A percentile compares a stretch with the other conserved stretches of the same genome.
These are phyloP conservation scores for Lavandula angustifolia DNA, from an alignment of 257 asterid species.

Conservation along the genomic window DNA sequence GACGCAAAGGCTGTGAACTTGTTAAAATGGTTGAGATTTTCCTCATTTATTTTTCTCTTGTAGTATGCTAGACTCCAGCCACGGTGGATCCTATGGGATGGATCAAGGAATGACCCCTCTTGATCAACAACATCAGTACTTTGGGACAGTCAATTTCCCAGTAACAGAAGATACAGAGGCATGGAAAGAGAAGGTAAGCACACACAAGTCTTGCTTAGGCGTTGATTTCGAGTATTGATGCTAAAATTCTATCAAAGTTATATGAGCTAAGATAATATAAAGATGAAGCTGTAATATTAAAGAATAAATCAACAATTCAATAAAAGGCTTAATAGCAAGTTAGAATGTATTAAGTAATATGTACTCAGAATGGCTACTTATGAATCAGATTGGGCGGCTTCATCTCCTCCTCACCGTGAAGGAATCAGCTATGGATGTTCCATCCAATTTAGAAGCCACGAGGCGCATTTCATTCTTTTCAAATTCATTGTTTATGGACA, in stretches of 20 bases:
- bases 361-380: constrained; percentile 23
- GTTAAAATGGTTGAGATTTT: constrained; percentile 26
- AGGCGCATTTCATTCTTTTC: constrained; percentile 97
- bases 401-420: constrained; percentile 88
- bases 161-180: constrained; percentile 78
- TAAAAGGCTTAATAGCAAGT: neutral
- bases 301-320: constrained; percentile 14
- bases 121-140: constrained; percentile 60
- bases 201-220: neutral
- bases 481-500: constrained; percentile 95
- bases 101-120: constrained; percentile 74
- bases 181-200: constrained; percentile 90
- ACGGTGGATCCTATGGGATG: constrained; percentile 69
- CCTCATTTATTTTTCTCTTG: constrained; percentile 30
- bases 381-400: constrained; percentile 78
- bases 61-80: constrained; percentile 78
- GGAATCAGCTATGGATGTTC: constrained; percentile 99
- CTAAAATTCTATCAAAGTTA: neutral
- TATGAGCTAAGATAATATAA: neutral
- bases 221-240: neutral
- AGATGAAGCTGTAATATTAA: constrained; percentile 5
- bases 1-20: constrained; percentile 1
- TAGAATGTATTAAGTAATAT: constrained; percentile 1
- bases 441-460: constrained; percentile 92
- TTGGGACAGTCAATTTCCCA: constrained; percentile 76